phyloP scores from a whole-genome alignment of 2,329 filamentous ascomycete genomes.

The Zymoseptoria passerinii region DNA sequence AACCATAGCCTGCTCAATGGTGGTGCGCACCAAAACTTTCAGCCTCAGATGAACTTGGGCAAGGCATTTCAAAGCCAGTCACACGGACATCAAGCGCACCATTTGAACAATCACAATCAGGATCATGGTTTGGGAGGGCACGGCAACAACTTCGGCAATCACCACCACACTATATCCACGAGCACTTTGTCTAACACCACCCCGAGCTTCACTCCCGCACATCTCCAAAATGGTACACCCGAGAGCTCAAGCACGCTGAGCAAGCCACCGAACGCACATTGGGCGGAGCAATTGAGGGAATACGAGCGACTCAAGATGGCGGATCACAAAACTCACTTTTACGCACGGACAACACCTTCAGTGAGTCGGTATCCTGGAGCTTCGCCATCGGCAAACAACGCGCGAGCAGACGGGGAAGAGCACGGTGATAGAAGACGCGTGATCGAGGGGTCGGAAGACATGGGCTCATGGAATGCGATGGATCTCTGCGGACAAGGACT shows the following conservation, averaged over 20 bases:
- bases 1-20: slow-evolving; percentile 72
- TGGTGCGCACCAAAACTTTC: slow-evolving; percentile 50
- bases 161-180: slow-evolving; percentile 53
- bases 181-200: slow-evolving; percentile 58
- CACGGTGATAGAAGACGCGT: slow-evolving; percentile 54
- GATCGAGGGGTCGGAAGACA: slow-evolving; percentile 50
- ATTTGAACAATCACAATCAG: slow-evolving; percentile 37
- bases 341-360: slow-evolving; percentile 55
- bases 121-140: slow-evolving; percentile 46
- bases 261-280: slow-evolving; percentile 61
- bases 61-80: slow-evolving; percentile 61
- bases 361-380: slow-evolving; percentile 22
- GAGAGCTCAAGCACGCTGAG: slow-evolving; percentile 44
- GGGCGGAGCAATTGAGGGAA: slow-evolving; percentile 72
- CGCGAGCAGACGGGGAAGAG: slow-evolving; percentile 43
- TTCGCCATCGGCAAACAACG: slow-evolving; percentile 32
- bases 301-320: slow-evolving; percentile 24
- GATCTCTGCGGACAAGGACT: slow-evolving; percentile 96
- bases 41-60: slow-evolving; percentile 52
- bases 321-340: slow-evolving; percentile 51
- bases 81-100: slow-evolving; percentile 35
- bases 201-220: slow-evolving; percentile 51
- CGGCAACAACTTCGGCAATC: slow-evolving; percentile 49
- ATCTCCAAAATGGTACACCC: slow-evolving; percentile 53
- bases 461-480: slow-evolving; percentile 74